Evolutionary conservation across 345 rosid genomes (phyloP).

Genomic region (Citrus cavaleriei): DNA sequence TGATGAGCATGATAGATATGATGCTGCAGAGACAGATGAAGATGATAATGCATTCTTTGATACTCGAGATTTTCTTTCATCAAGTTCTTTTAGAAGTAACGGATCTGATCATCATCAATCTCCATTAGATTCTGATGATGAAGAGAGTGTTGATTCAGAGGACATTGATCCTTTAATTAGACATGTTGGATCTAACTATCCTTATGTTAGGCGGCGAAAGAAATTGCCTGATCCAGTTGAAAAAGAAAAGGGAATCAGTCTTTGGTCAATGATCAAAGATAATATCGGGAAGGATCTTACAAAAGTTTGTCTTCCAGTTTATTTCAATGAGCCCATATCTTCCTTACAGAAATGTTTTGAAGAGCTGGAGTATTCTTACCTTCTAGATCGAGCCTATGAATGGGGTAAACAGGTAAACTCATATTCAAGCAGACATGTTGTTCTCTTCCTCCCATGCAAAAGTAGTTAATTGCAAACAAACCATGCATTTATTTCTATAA

Average conservation of each 20-base stretch:
- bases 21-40: conserved; percentile 26
- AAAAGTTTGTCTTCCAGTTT: conserved; percentile 32
- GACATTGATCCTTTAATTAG: conserved; percentile 15
- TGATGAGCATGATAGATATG: conserved; percentile 22
- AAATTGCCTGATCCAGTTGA: conserved; percentile 30
- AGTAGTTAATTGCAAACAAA: neutral
- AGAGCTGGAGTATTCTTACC: conserved; percentile 30
- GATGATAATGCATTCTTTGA: conserved; percentile 25
- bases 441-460: neutral
- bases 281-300: conserved; percentile 33
- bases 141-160: conserved; percentile 12
- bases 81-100: conserved; percentile 25
- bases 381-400: conserved; percentile 28
- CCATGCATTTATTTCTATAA: neutral
- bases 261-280: conserved; percentile 37
- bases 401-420: conserved; percentile 27
- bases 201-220: conserved; percentile 22
- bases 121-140: conserved; percentile 20
- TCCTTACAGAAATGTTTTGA: conserved; percentile 35
- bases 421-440: neutral
- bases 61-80: conserved; percentile 28
- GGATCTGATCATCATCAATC: conserved; percentile 14
- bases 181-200: conserved; percentile 14
- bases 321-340: conserved; percentile 35
- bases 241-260: conserved; percentile 29